Conservation (phyloP, 306 rosid species). For the Cajanus cajan region DNA sequence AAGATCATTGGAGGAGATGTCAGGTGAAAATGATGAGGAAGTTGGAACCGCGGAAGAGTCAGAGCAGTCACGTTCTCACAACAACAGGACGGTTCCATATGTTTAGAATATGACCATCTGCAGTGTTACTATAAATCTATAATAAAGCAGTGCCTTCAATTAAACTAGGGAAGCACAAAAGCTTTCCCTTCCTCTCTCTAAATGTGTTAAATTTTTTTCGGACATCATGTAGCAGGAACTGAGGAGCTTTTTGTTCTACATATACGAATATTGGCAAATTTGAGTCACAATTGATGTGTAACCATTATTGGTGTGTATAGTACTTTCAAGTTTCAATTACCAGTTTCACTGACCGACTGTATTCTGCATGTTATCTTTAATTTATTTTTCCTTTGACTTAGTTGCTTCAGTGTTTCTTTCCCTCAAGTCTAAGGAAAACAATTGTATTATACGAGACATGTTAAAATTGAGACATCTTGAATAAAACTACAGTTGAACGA, state of each 20-base stretch:
- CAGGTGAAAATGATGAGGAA: conserved; percentile 79
- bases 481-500: not conserved
- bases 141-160: conserved; percentile 19
- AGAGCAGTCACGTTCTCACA: conserved; percentile 27
- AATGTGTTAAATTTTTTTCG: not conserved
- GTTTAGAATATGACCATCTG: conserved; percentile 26
- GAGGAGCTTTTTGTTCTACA: not conserved
- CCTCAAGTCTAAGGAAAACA: not conserved
- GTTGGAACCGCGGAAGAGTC: conserved; percentile 9
- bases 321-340: not conserved
- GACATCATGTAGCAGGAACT: not conserved
- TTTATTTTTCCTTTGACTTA: not conserved
- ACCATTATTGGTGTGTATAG: not conserved
- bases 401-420: not conserved
- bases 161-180: not conserved
- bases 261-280: not conserved
- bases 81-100: conserved; percentile 44
- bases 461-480: not conserved
- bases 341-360: not conserved
- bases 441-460: not conserved
- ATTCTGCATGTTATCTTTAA: not conserved
- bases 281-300: not conserved
- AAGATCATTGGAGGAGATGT: conserved; percentile 78
- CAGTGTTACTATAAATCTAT: not conserved
- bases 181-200: not conserved